These are phyloP conservation scores for Phytophthora colocasiae DNA, from an alignment of 352 stramenopile genomes.

Conservation along the genomic window DNA sequence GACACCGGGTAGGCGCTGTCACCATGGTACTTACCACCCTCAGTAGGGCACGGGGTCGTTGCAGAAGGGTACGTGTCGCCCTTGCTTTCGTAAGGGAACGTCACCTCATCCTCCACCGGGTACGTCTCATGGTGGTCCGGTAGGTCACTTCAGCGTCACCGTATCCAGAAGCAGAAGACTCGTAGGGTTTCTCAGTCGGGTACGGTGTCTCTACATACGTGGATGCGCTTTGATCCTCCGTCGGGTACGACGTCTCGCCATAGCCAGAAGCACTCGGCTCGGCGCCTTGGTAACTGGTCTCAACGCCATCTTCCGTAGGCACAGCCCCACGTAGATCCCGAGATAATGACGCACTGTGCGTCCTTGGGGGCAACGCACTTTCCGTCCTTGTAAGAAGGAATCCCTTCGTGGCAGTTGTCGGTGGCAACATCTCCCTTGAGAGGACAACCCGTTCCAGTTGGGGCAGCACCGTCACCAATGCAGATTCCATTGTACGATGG, in stretches of 20 bases:
- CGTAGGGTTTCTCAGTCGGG: not conserved
- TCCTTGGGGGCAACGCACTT: conserved; percentile 42
- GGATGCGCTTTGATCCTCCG: not conserved
- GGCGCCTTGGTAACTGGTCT: conserved; percentile 12
- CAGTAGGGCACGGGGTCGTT: no score
- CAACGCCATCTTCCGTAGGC: conserved; percentile 12
- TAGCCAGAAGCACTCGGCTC: conserved; percentile 1
- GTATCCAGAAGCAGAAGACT: conserved; percentile 18
- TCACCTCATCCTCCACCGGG: conserved; percentile 27
- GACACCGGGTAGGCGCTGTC: not conserved
- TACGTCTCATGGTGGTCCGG: conserved; percentile 13
- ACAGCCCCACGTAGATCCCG: conserved; percentile 39
- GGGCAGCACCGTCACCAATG: conserved; percentile 14
- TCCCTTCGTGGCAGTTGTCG: conserved; percentile 31
- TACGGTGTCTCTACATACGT: conserved; percentile 8
- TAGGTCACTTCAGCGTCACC: conserved; percentile 31
- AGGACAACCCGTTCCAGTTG: conserved; percentile 37
- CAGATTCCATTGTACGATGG: conserved; percentile 29
- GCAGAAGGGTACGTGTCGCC: no score
- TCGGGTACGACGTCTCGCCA: not conserved
- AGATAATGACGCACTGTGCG: conserved; percentile 48
- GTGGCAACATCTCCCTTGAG: conserved; percentile 39
- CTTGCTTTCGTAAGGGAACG: conserved; percentile 15
- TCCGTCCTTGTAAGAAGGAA: conserved; percentile 48
- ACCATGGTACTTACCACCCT: no score